A percentile compares a stretch with the other conserved stretches of the same genome.
These are phyloP conservation scores for Raddia distichophylla DNA, from an alignment of 176 grass and related monocot genomes.

Conservation along the genomic window DNA sequence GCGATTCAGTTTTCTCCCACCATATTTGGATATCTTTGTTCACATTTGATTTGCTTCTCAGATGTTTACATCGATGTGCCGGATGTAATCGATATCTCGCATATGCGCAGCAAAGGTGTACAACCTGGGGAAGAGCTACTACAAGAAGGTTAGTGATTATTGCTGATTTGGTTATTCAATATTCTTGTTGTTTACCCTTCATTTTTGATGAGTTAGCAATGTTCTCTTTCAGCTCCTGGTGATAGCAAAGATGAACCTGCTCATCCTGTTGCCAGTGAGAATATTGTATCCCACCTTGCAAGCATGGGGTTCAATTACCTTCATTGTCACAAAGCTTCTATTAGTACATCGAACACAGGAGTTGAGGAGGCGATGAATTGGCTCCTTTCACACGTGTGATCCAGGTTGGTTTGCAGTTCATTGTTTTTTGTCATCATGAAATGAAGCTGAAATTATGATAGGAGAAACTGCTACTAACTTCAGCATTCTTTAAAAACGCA, in stretches of 20 bases:
- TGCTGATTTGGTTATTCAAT: not conserved
- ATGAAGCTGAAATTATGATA: not conserved
- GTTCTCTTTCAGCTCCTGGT: constrained; percentile 52
- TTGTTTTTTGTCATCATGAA: constrained; percentile 13
- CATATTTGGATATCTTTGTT: not conserved
- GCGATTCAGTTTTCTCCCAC: not conserved
- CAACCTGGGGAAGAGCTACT: constrained; percentile 94
- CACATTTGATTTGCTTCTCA: constrained; percentile 47
- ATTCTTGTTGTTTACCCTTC: not conserved
- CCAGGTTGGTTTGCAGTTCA: constrained; percentile 56
- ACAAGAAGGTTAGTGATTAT: constrained; percentile 63
- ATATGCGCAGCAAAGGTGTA: constrained; percentile 92
- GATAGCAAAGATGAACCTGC: constrained; percentile 49
- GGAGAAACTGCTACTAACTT: constrained; percentile 3
- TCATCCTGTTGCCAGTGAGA: constrained; percentile 65
- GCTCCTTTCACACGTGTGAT: constrained; percentile 94
- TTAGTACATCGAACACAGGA: constrained; percentile 84
- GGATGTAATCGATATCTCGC: constrained; percentile 86
- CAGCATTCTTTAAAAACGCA: constrained; percentile 39
- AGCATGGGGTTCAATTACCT: constrained; percentile 96
- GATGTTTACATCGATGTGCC: constrained; percentile 97
- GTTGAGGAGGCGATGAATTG: constrained; percentile 96
- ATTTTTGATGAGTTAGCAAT: constrained; percentile 30
- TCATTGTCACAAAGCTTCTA: constrained; percentile 94
- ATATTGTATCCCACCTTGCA: constrained; percentile 89